A percentile compares a stretch with the other conserved stretches of the same genome.
These are phyloP conservation scores for Botrytis porri DNA, from an alignment of 2,329 filamentous ascomycete genomes.

Conservation along the genomic window DNA sequence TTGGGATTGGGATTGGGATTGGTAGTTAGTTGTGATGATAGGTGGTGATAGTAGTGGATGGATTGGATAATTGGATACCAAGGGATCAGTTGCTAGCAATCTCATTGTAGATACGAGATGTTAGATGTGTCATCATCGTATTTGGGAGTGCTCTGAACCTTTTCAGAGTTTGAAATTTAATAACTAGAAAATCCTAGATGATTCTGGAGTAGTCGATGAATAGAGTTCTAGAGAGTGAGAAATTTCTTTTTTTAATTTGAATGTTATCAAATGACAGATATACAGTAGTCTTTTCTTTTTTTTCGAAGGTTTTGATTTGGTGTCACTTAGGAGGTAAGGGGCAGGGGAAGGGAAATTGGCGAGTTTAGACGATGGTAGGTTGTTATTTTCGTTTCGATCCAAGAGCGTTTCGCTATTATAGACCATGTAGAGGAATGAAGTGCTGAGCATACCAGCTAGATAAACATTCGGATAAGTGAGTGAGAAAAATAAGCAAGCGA, in stretches of 20 bases:
- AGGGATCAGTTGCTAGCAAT: not conserved
- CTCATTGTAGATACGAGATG: not conserved
- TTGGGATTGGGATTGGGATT: no score
- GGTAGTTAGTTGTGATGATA: not conserved
- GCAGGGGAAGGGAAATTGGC: no score
- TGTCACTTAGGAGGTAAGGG: not conserved
- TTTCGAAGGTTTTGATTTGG: not conserved
- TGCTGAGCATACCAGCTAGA: accelerated
- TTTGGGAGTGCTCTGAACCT: not conserved
- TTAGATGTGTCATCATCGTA: not conserved
- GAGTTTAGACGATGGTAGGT: not conserved
- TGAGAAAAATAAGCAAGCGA: not conserved
- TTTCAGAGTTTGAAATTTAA: not conserved
- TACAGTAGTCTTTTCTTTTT: not conserved
- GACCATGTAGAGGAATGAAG: accelerated
- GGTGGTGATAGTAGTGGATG: not conserved
- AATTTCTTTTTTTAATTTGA: not conserved
- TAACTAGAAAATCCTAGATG: not conserved
- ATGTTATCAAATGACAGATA: not conserved
- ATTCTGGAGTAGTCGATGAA: not conserved
- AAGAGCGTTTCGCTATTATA: not conserved
- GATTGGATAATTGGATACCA: not conserved
- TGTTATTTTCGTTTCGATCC: not conserved
- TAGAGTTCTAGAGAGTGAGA: not conserved
- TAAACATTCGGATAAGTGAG: not conserved